A percentile compares a stretch with the other conserved stretches of the same genome.
Conservation (phyloP, 2,329 filamentous ascomycete genomes). For the Fusarium cyanostomum region DNA sequence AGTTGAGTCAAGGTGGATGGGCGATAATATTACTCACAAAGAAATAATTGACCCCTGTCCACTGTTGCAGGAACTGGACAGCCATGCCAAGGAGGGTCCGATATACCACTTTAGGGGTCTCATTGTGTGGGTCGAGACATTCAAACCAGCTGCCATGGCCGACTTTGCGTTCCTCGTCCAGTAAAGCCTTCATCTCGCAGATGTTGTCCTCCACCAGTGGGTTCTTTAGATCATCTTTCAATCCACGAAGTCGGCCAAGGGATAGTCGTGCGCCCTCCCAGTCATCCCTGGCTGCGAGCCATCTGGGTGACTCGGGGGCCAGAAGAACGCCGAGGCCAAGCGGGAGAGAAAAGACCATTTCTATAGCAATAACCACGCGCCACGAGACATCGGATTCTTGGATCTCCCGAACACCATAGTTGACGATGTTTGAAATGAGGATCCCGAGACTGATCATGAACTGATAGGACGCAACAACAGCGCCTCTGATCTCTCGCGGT, state of each 20-base stretch:
- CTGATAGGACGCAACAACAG: constrained; percentile 72
- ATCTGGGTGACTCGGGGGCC: constrained; percentile 65
- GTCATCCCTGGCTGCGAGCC: constrained; percentile 57
- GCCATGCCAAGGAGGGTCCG: constrained; percentile 68
- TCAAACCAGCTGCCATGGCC: constrained; percentile 63
- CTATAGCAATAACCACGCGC: constrained; percentile 67
- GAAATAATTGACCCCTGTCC: constrained; percentile 67
- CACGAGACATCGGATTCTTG: constrained; percentile 59
- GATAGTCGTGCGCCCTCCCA: constrained; percentile 58
- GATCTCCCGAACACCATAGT: constrained; percentile 59
- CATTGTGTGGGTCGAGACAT: constrained; percentile 63
- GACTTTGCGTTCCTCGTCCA: constrained; percentile 54
- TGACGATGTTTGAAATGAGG: constrained; percentile 62
- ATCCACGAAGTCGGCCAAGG: constrained; percentile 60
- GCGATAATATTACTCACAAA: not conserved
- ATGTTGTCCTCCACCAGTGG: constrained; percentile 59
- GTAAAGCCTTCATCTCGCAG: constrained; percentile 58
- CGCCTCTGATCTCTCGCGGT: constrained; percentile 68
- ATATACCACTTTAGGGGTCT: constrained; percentile 66
- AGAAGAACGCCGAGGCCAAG: constrained; percentile 61
- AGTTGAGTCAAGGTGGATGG: not conserved
- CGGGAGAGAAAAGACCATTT: constrained; percentile 60
- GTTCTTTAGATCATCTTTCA: constrained; percentile 56
- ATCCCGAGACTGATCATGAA: constrained; percentile 77
- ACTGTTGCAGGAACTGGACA: constrained; percentile 73